Conservation (phyloP, 2,329 filamentous ascomycete species). For the Trichoderma brevicompactum region DNA sequence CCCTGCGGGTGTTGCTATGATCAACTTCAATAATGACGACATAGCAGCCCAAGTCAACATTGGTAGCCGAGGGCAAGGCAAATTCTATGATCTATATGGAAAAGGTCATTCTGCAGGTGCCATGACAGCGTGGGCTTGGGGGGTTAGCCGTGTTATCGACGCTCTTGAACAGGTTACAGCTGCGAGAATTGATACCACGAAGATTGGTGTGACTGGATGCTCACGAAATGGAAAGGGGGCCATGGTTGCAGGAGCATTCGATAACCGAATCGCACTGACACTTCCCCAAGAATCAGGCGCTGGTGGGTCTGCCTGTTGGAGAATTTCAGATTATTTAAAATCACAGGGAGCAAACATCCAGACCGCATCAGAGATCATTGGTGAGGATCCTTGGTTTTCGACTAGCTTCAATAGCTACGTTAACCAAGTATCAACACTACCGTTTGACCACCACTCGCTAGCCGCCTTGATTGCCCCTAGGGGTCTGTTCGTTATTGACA, state of each 20-base stretch:
- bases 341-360: constrained; percentile 20
- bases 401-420: constrained; percentile 15
- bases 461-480: constrained; percentile 10
- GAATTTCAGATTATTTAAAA: constrained; percentile 11
- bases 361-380: constrained; percentile 20
- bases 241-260: constrained; percentile 13
- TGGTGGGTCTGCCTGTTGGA: constrained; percentile 14
- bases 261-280: constrained; percentile 10
- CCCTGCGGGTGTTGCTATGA: constrained; percentile 13
- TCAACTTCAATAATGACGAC: constrained; percentile 22
- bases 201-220: constrained; percentile 14
- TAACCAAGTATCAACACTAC: constrained; percentile 11
- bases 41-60: constrained; percentile 20
- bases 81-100: constrained; percentile 17
- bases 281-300: constrained; percentile 22
- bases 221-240: constrained; percentile 18
- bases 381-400: constrained; percentile 18
- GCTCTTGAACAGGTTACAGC: not conserved
- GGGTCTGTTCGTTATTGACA: constrained; percentile 1
- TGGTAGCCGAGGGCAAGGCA: constrained; percentile 12
- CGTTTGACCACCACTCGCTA: constrained; percentile 13
- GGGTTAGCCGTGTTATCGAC: constrained; percentile 22
- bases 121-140: constrained; percentile 22
- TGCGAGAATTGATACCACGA: constrained; percentile 13
- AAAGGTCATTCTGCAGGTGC: not conserved